phyloP scores from a whole-genome alignment of 331 rosid genomes.

The Dryas integrifolia region DNA sequence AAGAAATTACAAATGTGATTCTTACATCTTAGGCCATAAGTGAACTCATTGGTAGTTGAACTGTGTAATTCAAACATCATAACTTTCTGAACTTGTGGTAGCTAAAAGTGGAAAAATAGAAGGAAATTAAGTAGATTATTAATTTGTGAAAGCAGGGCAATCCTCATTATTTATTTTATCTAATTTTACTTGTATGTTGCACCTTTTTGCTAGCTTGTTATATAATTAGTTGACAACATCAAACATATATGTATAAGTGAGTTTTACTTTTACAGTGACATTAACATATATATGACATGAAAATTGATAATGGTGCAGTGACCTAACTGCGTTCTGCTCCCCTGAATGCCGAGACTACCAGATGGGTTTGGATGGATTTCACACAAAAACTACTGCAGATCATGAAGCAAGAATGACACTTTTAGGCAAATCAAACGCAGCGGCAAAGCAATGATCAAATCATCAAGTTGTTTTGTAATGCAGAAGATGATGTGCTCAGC shows the following conservation, averaged over 20 bases:
- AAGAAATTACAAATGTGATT: background rate
- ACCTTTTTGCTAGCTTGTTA: background rate
- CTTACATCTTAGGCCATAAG: no score
- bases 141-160: background rate
- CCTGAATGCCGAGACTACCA: constrained; percentile 11
- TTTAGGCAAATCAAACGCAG: background rate
- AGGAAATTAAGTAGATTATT: no score
- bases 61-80: no score
- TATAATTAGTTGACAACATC: background rate
- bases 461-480: no score
- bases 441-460: background rate
- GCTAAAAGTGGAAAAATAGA: no score
- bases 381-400: background rate
- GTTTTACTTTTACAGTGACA: background rate
- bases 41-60: no score
- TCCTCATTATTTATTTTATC: background rate
- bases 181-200: background rate
- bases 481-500: background rate
- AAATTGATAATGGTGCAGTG: constrained; percentile 21
- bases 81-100: no score
- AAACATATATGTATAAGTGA: background rate
- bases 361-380: constrained; percentile 14
- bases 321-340: constrained; percentile 31
- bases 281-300: background rate
- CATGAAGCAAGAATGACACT: background rate